Percentiles rank a stretch among this genome's conserved stretches.
These are phyloP conservation scores for Rhodamnia argentea DNA, from an alignment of 345 rosid species.

Conservation along the genomic window DNA sequence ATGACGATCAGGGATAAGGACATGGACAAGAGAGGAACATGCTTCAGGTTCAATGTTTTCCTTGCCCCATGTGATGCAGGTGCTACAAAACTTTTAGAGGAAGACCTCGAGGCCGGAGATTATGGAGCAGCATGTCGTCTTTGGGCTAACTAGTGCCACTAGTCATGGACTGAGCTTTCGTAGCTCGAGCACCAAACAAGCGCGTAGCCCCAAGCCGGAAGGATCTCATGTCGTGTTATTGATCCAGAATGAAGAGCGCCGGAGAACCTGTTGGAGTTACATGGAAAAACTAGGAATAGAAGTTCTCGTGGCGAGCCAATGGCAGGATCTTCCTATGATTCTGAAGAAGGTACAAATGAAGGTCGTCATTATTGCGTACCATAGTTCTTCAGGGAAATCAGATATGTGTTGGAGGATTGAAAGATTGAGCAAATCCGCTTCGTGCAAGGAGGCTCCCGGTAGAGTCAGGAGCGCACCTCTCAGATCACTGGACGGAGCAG, in stretches of 20 bases:
- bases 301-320: conserved; percentile 29
- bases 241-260: conserved; percentile 39
- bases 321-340: conserved; percentile 21
- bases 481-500: conserved; percentile 37
- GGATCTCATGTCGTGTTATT: too few species aligned
- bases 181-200: too few species aligned
- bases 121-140: too few species aligned
- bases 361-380: conserved; percentile 20
- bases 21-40: too few species aligned
- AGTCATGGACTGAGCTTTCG: too few species aligned
- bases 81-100: too few species aligned
- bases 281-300: conserved; percentile 47
- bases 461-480: conserved; percentile 41
- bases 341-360: conserved; percentile 24
- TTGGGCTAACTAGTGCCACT: too few species aligned
- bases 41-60: too few species aligned
- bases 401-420: conserved; percentile 31
- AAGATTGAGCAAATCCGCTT: not conserved
- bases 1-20: too few species aligned
- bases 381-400: conserved; percentile 28
- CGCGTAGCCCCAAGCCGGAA: too few species aligned
- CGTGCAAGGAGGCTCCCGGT: not conserved
- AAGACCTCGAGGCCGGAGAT: too few species aligned
- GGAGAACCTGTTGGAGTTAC: conserved; percentile 29
- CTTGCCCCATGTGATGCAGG: too few species aligned